Evolutionary conservation across 306 rosid species (phyloP).

Genomic region (Inga oerstediana): DNA sequence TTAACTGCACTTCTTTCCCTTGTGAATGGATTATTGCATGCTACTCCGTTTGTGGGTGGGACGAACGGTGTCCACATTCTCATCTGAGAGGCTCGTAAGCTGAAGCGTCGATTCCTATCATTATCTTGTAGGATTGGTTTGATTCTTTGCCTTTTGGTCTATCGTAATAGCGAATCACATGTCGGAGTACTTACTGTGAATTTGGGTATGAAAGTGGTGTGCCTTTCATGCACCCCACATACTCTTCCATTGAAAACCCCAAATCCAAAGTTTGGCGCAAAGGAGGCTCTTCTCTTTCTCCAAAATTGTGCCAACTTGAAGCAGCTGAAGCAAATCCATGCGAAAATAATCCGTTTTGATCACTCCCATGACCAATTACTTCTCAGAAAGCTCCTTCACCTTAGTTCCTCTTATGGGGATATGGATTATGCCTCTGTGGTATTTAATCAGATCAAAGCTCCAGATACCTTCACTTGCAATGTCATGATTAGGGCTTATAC

Average conservation of each 20-base stretch:
- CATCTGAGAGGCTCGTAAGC: neutral
- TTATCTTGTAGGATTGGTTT: neutral
- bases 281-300: slow-evolving; percentile 52
- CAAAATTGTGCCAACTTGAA: slow-evolving; percentile 55
- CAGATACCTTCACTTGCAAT: slow-evolving; percentile 71
- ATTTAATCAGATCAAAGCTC: slow-evolving; percentile 51
- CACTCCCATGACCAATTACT: slow-evolving; percentile 60
- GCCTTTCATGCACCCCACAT: slow-evolving; percentile 44
- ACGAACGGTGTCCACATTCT: neutral
- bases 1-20: neutral
- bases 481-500: slow-evolving; percentile 58
- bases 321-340: slow-evolving; percentile 66
- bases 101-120: neutral
- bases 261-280: slow-evolving; percentile 30
- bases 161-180: neutral
- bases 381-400: slow-evolving; percentile 52
- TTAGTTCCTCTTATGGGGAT: slow-evolving; percentile 54
- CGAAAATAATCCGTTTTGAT: slow-evolving; percentile 55
- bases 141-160: slow-evolving; percentile 3
- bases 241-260: slow-evolving; percentile 24
- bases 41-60: neutral
- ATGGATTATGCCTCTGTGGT: slow-evolving; percentile 50
- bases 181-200: neutral
- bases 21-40: neutral
- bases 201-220: slow-evolving; percentile 47